These are phyloP conservation scores for Cystofilobasidium capitatum DNA, from an alignment of 768 basidiomycete species.

Conservation along the genomic window DNA sequence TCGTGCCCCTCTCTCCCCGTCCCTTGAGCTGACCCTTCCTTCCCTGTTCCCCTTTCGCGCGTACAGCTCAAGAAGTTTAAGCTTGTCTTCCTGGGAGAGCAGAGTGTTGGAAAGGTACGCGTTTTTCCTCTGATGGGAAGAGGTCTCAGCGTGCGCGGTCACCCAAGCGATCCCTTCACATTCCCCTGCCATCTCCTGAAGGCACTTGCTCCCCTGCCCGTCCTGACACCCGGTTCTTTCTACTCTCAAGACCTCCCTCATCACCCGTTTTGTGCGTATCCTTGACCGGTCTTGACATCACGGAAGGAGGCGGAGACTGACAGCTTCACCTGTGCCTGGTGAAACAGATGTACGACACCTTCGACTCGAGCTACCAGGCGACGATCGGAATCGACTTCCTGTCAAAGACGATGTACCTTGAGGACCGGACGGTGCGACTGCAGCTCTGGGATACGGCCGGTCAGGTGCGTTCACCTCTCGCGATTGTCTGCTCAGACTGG, in stretches of 20 bases:
- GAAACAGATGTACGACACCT: conserved; percentile 96
- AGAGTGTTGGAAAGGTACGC: conserved; percentile 75
- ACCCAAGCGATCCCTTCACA: too few relatives aligned
- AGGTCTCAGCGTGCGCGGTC: too few relatives aligned
- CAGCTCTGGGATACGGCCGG: conserved; percentile 99
- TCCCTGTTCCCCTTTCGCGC: neutral
- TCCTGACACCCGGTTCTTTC: neutral
- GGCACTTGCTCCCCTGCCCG: neutral
- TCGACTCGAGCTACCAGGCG: conserved; percentile 85
- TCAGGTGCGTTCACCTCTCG: conserved; percentile 64
- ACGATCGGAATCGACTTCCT: conserved; percentile 76
- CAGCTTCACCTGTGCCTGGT: neutral
- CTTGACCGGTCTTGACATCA: neutral
- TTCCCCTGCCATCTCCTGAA: neutral
- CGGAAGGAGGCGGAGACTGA: too few relatives aligned
- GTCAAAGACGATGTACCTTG: conserved; percentile 99
- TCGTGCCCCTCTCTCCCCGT: neutral
- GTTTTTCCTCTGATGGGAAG: neutral
- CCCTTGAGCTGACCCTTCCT: neutral
- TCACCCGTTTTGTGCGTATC: conserved; percentile 61
- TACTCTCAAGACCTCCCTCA: conserved; percentile 62
- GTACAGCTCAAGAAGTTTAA: conserved; percentile 78
- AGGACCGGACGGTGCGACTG: conserved; percentile 92
- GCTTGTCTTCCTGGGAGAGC: conserved; percentile 90
- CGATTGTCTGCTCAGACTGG: too few relatives aligned